Percentiles rank a stretch among this genome's conserved stretches.
These are phyloP conservation scores for Boletus edulis DNA, from an alignment of 768 basidiomycete species.

Conservation along the genomic window DNA sequence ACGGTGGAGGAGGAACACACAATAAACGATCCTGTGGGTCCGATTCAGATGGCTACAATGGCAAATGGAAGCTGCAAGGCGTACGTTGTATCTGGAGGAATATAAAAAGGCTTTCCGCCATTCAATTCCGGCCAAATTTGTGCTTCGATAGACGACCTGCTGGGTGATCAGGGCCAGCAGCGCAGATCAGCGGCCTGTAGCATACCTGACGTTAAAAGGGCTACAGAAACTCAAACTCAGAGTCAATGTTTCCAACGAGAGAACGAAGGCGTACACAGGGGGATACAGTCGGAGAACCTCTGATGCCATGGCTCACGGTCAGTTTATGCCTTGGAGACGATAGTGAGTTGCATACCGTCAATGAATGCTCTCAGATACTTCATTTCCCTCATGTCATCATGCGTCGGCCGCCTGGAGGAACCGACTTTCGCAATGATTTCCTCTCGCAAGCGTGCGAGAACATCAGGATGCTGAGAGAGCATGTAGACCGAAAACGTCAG, in stretches of 20 bases:
- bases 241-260: background rate
- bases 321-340: background rate
- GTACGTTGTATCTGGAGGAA: conserved; percentile 41
- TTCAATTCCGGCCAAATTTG: conserved; percentile 19
- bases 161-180: background rate
- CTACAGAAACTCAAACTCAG: conserved; percentile 10
- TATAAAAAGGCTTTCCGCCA: conserved; percentile 48
- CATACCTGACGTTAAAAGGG: conserved; percentile 24
- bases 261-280: conserved; percentile 20
- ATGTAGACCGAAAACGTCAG: conserved; percentile 39
- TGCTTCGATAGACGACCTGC: conserved; percentile 15
- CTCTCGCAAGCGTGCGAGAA: conserved; percentile 47
- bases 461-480: conserved; percentile 50
- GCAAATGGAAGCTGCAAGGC: background rate
- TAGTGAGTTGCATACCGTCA: conserved; percentile 42
- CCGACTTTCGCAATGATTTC: conserved; percentile 58
- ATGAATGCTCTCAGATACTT: conserved; percentile 64
- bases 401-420: conserved; percentile 44
- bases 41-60: background rate
- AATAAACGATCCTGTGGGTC: conserved; percentile 10
- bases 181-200: too few relatives aligned
- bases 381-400: conserved; percentile 59
- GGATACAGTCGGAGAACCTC: conserved; percentile 34
- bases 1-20: conserved; percentile 37
- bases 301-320: conserved; percentile 6